Evolutionary conservation across 192 early-diverging fungal species (phyloP), one percentile per base, ranked within the genome.

Genomic region (Coemansia sp.): DNA sequence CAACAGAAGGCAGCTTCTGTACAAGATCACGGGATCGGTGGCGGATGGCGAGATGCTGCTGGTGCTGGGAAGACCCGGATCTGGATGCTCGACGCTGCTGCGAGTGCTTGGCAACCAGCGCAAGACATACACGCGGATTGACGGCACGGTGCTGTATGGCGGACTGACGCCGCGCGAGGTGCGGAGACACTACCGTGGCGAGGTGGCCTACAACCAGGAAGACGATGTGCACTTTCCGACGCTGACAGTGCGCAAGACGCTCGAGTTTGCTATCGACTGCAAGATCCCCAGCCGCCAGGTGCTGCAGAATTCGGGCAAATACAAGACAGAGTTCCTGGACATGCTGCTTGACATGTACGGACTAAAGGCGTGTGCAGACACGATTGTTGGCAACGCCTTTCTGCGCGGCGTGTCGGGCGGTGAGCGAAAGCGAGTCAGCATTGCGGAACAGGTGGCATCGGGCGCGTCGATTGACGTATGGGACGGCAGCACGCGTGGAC

Each of bases 151-250:
- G 22, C 75, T 76, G 13, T 90, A 91, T 58, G 89, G 89, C 17
- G 91, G 90, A 7, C 84, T 94, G 58, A 72, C 83, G 16, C 69
- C 86, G 45, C 69, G 78, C 9, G 84, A 86, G 42, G 85, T 94
- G 67, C 61, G 66, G 5, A 79, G 83, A 51, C 69, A 85, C 49
- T 91, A 90, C 61, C 88, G 88, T 64, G 89, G 88, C 20, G 88
- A 84, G 17, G 71, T 84, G 11, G 82, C 77, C 14, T 84, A 84
- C 45, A 78, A 78, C 69, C 76, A 78, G 22, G 82, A 84, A 19
- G 90, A 90, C 67, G 91, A 92, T 61, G 81, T 86, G 50, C 91
- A 95, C 61, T 93, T 86, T 67, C 87, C 91, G 8, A 88, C 90
- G 16, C 59, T 95, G 66, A 90, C 91, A 0, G 88, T 92, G n/a